Conservation (phyloP, 768 basidiomycete species). For the Boletus coccyginus region DNA sequence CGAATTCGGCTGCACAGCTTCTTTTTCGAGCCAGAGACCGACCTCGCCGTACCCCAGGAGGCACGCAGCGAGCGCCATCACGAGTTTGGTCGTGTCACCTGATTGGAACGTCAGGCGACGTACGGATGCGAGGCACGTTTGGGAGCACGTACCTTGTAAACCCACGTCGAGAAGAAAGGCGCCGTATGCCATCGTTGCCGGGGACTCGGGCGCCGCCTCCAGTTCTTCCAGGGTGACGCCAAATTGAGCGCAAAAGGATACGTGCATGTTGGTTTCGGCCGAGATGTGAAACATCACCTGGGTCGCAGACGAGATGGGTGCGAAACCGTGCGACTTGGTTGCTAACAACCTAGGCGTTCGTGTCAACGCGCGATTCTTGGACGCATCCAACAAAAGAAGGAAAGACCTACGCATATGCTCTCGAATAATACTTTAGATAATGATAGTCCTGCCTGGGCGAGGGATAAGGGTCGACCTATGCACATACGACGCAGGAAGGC, state of each 20-base stretch:
- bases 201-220: conserved; percentile 57
- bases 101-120: not conserved
- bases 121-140: not conserved
- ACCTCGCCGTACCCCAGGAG: conserved; percentile 92
- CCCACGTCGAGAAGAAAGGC: conserved; percentile 82
- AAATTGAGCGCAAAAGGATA: conserved; percentile 65
- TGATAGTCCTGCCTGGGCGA: conserved; percentile 70
- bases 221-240: conserved; percentile 64
- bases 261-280: conserved; percentile 71
- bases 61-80: conserved; percentile 85
- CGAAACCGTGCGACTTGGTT: conserved; percentile 69
- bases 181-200: conserved; percentile 82
- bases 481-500: not conserved
- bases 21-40: conserved; percentile 74
- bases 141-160: conserved; percentile 35
- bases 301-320: conserved; percentile 59
- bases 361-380: not conserved
- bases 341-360: conserved; percentile 56
- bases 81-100: conserved; percentile 69
- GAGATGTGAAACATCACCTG: conserved; percentile 62
- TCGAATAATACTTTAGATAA: conserved; percentile 80
- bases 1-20: conserved; percentile 39
- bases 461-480: not conserved
- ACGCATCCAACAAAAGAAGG: not conserved
- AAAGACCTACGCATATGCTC: conserved; percentile 64